Evolutionary conservation across 176 grass and related monocot species (phyloP), one percentile per base, ranked within the genome.

Genomic region (Bothriochloa decipiens): DNA sequence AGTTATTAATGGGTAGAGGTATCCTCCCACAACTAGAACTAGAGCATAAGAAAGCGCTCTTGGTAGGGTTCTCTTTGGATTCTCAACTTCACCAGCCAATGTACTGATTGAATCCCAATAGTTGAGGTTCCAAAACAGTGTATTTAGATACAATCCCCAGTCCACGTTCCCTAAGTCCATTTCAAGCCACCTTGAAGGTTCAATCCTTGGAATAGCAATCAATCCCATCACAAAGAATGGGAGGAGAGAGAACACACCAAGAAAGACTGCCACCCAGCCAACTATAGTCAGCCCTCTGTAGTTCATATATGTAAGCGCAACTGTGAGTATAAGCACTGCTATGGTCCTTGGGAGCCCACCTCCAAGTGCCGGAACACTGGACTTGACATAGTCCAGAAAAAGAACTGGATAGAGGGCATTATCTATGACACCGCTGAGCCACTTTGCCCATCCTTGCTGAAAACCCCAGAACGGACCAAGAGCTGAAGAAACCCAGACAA

Each of bases 21-120:
- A 97, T 6, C 87, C 81, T 11, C 83, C 85, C 18, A 93, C 80
- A 4, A 95, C 95, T 28, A 95, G 37, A 71, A 98, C 90, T 45
- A 95, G 40, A 46, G 91, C 95, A 88, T 95, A 98, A 26, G 88
- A 90, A 61, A 95, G 87, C 10, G 95, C 91, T 83, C 72, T 98
- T 1, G 92, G 95, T 29, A 98, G 82, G 63, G 92, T 91, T 87
- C 82, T 88, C 80, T 79, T 90, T 10, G 95, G 92, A 76, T 91
- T 87, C n/a, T 93, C 91, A 0, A 98, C 92, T 85, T 98, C 92
- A 47, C 95, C 95, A 74, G 92, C 89, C 75, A 98, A 81, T 60
- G 95, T 95, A 77, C 95, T 98, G 11, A 98, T 90, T 36, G 95
- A 98, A 91, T 98, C 95, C 95, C 95, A 98, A 5, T 93, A 95